phyloP scores from a whole-genome alignment of 2,329 filamentous ascomycete species.

The Pseudogymnoascus sp. region DNA sequence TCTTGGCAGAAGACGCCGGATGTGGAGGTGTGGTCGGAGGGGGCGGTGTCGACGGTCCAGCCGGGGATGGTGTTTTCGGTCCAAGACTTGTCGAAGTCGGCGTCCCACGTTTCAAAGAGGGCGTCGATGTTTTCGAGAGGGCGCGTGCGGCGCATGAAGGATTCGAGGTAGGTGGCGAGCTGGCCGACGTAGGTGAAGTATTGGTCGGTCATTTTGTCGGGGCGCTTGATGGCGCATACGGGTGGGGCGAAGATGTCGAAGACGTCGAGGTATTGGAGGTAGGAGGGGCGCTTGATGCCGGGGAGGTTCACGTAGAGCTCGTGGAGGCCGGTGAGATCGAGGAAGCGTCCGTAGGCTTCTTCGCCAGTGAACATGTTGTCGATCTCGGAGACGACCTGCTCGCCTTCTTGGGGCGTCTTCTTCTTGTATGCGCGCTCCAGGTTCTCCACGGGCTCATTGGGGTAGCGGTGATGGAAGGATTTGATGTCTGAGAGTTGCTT shows the following conservation, averaged over 20 bases:
- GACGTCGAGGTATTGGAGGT: conserved; percentile 84
- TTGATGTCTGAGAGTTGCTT: conserved; percentile 74
- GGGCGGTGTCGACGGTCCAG: conserved; percentile 56
- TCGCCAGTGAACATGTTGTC: conserved; percentile 94
- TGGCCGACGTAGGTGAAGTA: conserved; percentile 87
- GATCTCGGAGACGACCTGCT: conserved; percentile 59
- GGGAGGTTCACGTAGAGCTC: conserved; percentile 88
- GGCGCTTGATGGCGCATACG: conserved; percentile 64
- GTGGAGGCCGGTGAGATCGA: conserved; percentile 78
- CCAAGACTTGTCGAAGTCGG: conserved; percentile 82
- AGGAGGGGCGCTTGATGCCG: conserved; percentile 75
- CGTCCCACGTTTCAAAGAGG: conserved; percentile 67
- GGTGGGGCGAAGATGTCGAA: conserved; percentile 83
- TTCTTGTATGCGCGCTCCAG: conserved; percentile 85
- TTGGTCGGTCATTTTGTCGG: conserved; percentile 82
- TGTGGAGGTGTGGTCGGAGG: conserved; percentile 26
- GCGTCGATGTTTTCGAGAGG: conserved; percentile 82
- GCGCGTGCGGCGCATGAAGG: conserved; percentile 75
- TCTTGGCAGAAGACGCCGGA: conserved; percentile 83
- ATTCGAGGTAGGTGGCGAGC: conserved; percentile 76
- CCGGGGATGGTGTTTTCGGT: conserved; percentile 69
- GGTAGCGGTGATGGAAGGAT: conserved; percentile 82
- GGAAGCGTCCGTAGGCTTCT: conserved; percentile 85
- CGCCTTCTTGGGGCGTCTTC: conserved; percentile 56
- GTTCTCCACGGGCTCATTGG: conserved; percentile 91